Evolutionary conservation across 169 alveolate genomes (phyloP).

Genomic region (Eimeria maxima): DNA sequence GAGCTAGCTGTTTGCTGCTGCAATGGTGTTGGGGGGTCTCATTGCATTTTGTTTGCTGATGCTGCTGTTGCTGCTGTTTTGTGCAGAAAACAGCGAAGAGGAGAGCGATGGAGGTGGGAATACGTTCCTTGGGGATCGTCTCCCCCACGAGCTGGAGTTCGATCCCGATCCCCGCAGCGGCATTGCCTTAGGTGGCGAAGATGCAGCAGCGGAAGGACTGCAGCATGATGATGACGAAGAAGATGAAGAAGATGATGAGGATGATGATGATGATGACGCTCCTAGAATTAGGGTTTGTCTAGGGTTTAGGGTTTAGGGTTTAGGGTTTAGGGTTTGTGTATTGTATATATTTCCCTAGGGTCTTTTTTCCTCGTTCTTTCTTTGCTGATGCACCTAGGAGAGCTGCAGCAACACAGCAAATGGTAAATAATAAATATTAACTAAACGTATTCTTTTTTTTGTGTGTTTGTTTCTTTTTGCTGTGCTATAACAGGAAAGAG

Average conservation of each 20-base stretch:
- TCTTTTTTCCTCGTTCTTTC: neutral
- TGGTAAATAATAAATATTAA: neutral
- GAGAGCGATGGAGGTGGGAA: conserved; percentile 1
- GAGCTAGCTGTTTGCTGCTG: too few relatives aligned
- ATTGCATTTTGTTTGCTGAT: too few relatives aligned
- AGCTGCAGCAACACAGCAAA: too few relatives aligned
- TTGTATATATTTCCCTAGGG: neutral
- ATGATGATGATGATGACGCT: conserved; percentile 47
- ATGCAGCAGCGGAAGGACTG: too few relatives aligned
- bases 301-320: conserved; percentile 17
- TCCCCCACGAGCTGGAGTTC: conserved; percentile 42
- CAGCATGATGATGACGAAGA: conserved; percentile 22
- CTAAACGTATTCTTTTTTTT: too few relatives aligned
- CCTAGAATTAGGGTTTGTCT: conserved; percentile 48
- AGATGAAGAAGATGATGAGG: conserved; percentile 44
- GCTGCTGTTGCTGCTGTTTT: neutral
- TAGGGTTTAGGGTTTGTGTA: neutral
- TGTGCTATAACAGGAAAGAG: neutral
- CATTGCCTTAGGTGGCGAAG: neutral
- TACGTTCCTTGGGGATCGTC: conserved; percentile 10
- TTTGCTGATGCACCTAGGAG: neutral
- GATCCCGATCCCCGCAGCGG: neutral
- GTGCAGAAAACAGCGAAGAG: conserved; percentile 13
- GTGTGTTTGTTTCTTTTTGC: too few relatives aligned
- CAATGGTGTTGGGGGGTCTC: too few relatives aligned